phyloP scores from a whole-genome alignment of 768 basidiomycete species.

The Chalciporus pseudorubinellus region DNA sequence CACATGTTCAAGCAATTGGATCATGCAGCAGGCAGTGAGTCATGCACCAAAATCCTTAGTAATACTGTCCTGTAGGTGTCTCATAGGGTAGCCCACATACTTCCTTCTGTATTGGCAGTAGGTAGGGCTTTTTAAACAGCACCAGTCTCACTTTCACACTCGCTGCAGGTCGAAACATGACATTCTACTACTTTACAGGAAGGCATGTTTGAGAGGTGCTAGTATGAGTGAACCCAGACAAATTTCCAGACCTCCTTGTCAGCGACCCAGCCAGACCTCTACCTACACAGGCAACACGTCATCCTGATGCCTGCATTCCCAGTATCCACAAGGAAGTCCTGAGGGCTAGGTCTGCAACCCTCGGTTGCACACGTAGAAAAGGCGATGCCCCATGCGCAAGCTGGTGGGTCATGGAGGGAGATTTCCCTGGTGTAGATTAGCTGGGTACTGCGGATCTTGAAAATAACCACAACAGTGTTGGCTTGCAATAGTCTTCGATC shows the following conservation, averaged over 20 bases:
- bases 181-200: neutral
- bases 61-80: too few species aligned
- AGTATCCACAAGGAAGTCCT: neutral
- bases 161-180: neutral
- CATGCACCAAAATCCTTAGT: too few species aligned
- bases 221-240: neutral
- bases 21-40: too few species aligned
- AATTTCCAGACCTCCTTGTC: neutral
- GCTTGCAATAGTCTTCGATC: neutral
- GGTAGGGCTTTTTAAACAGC: too few species aligned
- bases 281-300: neutral
- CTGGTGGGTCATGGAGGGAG: slow-evolving; percentile 43
- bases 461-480: neutral
- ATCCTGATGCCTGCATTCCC: neutral
- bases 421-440: slow-evolving; percentile 34
- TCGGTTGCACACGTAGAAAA: neutral
- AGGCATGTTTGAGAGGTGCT: neutral
- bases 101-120: too few species aligned
- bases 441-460: too few species aligned
- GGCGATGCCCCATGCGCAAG: slow-evolving; percentile 18
- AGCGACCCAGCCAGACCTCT: neutral
- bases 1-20: too few species aligned
- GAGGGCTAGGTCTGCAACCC: neutral
- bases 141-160: too few species aligned
- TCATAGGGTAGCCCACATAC: too few species aligned